phyloP scores from a whole-genome alignment of 139 green algal species.

The Haematococcus sp. region DNA sequence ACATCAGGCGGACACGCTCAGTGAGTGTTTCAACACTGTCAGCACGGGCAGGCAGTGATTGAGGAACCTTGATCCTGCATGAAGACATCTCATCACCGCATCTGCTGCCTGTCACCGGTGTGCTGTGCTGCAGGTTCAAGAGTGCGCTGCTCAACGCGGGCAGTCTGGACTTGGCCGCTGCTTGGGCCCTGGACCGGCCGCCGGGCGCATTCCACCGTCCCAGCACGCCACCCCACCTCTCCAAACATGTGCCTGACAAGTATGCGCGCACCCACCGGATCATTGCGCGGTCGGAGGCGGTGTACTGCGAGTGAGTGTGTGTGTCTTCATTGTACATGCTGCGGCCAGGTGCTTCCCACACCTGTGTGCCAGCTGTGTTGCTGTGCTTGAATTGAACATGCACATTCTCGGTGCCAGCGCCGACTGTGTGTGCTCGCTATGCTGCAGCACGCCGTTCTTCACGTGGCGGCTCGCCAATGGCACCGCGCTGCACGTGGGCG shows the following conservation, averaged over 20 bases:
- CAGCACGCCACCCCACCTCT: conserved; percentile 11
- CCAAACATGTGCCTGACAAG: conserved; percentile 19
- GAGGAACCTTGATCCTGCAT: too few relatives aligned
- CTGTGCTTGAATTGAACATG: too few relatives aligned
- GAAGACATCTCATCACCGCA: too few relatives aligned
- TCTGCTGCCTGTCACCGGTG: too few relatives aligned
- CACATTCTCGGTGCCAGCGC: too few relatives aligned
- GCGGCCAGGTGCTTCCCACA: too few relatives aligned
- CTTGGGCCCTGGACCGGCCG: conserved; percentile 25
- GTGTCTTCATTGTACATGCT: too few relatives aligned
- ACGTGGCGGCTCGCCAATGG: conserved; percentile 44
- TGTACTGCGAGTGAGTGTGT: conserved; percentile 35
- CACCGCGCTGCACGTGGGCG: conserved; percentile 36
- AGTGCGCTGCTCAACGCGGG: neutral
- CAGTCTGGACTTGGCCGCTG: conserved; percentile 8
- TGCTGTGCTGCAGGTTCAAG: conserved; percentile 19
- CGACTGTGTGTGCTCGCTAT: neutral
- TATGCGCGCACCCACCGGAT: conserved; percentile 31
- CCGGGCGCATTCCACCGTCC: conserved; percentile 1
- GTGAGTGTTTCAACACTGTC: too few relatives aligned
- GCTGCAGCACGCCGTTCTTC: conserved; percentile 37
- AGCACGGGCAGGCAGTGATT: too few relatives aligned
- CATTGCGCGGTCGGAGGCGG: conserved; percentile 19
- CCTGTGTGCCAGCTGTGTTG: too few relatives aligned
- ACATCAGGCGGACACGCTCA: too few relatives aligned